Percentiles rank a stretch among this genome's conserved stretches.
Evolutionary conservation across 768 basidiomycete genomes (phyloP).

Genomic region (Hydnomerulius pinastri): DNA sequence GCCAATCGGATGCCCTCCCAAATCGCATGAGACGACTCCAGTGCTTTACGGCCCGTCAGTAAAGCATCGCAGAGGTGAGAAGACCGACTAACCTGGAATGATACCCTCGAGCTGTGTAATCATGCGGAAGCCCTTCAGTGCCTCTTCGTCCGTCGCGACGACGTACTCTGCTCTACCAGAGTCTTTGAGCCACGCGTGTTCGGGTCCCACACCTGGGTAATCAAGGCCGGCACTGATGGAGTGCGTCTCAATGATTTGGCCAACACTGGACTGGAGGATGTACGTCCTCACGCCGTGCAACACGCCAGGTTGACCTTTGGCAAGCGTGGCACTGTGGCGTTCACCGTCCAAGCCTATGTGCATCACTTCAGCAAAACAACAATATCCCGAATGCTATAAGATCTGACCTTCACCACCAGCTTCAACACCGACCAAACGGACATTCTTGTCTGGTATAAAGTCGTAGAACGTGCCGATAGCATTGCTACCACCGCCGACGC

Average conservation of each 20-base stretch:
- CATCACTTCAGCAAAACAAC: conserved; percentile 9
- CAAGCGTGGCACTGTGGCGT: conserved; percentile 89
- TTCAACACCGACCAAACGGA: conserved; percentile 91
- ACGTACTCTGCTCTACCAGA: conserved; percentile 92
- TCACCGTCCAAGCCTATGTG: conserved; percentile 70
- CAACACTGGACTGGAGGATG: conserved; percentile 82
- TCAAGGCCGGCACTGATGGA: conserved; percentile 96
- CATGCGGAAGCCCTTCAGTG: conserved; percentile 88
- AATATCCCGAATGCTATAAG: not conserved
- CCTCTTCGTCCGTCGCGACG: conserved; percentile 91
- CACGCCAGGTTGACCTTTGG: conserved; percentile 90
- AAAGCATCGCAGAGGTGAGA: not conserved
- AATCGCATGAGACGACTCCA: conserved; percentile 95
- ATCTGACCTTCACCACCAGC: conserved; percentile 91
- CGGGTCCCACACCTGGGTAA: conserved; percentile 97
- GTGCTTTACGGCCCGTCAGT: conserved; percentile 48
- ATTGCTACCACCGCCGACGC: conserved; percentile 97
- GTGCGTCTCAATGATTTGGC: conserved; percentile 97
- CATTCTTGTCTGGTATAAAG: conserved; percentile 86
- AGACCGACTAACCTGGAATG: conserved; percentile 71
- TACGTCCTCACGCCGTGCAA: conserved; percentile 96
- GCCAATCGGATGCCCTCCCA: conserved; percentile 90
- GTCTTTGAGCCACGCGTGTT: conserved; percentile 97
- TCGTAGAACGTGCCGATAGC: conserved; percentile 98
- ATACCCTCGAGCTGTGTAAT: conserved; percentile 95